Evolutionary conservation across 2,329 filamentous ascomycete genomes (phyloP).

Genomic region (Elsinoe necatrix): DNA sequence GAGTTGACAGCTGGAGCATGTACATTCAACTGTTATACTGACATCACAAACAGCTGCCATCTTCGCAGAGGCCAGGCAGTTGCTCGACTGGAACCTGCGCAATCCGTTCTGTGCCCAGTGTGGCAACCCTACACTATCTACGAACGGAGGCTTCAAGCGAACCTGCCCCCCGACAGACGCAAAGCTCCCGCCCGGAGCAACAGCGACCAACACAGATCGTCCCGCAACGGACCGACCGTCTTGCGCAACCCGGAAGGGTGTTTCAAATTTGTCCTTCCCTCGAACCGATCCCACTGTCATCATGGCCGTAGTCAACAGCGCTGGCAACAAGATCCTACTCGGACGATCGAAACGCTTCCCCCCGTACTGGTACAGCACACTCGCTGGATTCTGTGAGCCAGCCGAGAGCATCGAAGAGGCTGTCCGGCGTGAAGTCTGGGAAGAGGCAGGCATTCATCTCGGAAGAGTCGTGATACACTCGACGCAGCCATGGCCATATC

Average conservation of each 20-base stretch:
- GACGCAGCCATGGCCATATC: slow-evolving; percentile 48
- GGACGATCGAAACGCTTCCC: slow-evolving; percentile 82
- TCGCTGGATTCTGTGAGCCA: slow-evolving; percentile 51
- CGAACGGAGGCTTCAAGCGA: slow-evolving; percentile 73
- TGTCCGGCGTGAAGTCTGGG: slow-evolving; percentile 44
- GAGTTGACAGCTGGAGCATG: slow-evolving; percentile 23
- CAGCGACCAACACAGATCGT: slow-evolving; percentile 26
- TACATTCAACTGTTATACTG: neutral
- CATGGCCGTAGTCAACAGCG: slow-evolving; percentile 77
- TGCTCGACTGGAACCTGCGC: slow-evolving; percentile 89
- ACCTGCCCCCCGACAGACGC: slow-evolving; percentile 65
- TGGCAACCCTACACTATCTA: slow-evolving; percentile 69
- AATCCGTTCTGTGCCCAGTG: slow-evolving; percentile 90
- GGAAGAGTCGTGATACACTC: slow-evolving; percentile 44
- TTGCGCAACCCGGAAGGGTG: slow-evolving; percentile 72
- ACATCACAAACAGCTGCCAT: slow-evolving; percentile 61
- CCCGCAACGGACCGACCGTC: slow-evolving; percentile 44
- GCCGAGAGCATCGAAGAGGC: slow-evolving; percentile 45
- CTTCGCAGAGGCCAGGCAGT: slow-evolving; percentile 77
- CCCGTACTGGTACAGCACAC: slow-evolving; percentile 74
- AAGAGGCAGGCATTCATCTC: slow-evolving; percentile 41
- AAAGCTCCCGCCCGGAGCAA: slow-evolving; percentile 33
- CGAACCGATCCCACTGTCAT: slow-evolving; percentile 93
- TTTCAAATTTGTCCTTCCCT: slow-evolving; percentile 88
- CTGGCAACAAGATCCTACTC: slow-evolving; percentile 69